Evolutionary conservation across 495 filamentous ascomycete species (phyloP).

Genomic region (Penicillium canariense): DNA sequence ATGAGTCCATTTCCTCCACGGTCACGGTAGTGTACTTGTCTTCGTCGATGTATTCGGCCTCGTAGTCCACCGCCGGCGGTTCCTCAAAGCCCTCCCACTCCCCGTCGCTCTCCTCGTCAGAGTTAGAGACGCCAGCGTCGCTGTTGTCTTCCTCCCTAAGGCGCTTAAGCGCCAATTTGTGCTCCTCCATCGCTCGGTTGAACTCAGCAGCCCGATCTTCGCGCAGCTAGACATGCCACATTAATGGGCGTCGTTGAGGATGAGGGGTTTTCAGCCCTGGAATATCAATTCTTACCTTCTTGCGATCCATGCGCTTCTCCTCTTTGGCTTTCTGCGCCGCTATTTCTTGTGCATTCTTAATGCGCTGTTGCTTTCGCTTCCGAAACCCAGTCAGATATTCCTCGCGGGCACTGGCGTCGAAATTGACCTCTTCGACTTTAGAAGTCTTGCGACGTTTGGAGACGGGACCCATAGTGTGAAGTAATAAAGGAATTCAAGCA

Average conservation of each 20-base stretch:
- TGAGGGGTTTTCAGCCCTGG: background rate
- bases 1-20: slow-evolving; percentile 83
- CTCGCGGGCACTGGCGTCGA: slow-evolving; percentile 71
- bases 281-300: slow-evolving; percentile 54
- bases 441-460: slow-evolving; percentile 63
- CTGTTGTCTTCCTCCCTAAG: slow-evolving; percentile 52
- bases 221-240: slow-evolving; percentile 56
- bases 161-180: slow-evolving; percentile 59
- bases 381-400: slow-evolving; percentile 95
- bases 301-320: slow-evolving; percentile 67
- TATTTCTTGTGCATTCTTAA: slow-evolving; percentile 76
- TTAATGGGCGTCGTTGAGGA: slow-evolving; percentile 8
- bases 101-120: slow-evolving; percentile 39
- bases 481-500: background rate
- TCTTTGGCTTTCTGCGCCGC: slow-evolving; percentile 69
- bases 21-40: slow-evolving; percentile 93
- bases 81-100: slow-evolving; percentile 65
- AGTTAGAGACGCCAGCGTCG: slow-evolving; percentile 39
- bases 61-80: slow-evolving; percentile 63
- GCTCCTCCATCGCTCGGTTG: slow-evolving; percentile 70
- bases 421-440: slow-evolving; percentile 73
- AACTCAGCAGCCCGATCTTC: slow-evolving; percentile 77
- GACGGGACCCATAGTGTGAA: slow-evolving; percentile 39
- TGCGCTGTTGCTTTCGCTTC: slow-evolving; percentile 84
- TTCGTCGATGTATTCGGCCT: slow-evolving; percentile 96